phyloP scores from a whole-genome alignment of 371 early-diverging fungal species.

The Massospora cicadina region DNA sequence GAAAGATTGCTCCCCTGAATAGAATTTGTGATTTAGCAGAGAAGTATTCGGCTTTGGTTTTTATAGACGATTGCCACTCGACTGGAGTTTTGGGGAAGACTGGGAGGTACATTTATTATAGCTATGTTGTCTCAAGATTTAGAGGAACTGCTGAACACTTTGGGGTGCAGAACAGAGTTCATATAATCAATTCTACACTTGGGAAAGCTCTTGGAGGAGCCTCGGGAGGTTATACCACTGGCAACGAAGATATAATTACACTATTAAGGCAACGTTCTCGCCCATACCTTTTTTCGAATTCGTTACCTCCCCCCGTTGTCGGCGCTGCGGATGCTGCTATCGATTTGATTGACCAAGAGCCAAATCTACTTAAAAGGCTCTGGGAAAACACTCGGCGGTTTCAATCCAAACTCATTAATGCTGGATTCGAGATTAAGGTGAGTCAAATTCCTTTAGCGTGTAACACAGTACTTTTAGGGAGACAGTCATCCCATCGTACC shows the following conservation, averaged over 20 bases:
- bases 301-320: constrained; percentile 40
- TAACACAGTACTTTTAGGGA: constrained; percentile 16
- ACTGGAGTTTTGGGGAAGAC: constrained; percentile 38
- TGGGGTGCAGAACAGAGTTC: constrained; percentile 31
- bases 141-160: constrained; percentile 37
- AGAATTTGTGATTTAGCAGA: constrained; percentile 40
- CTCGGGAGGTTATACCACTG: constrained; percentile 40
- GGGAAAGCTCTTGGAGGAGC: constrained; percentile 49
- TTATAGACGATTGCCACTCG: constrained; percentile 45
- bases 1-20: constrained; percentile 32
- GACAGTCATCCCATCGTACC: constrained; percentile 38
- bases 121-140: constrained; percentile 23
- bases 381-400: constrained; percentile 31
- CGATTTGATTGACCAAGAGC: constrained; percentile 25
- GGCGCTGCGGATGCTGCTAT: constrained; percentile 36
- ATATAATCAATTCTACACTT: constrained; percentile 40
- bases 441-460: background rate
- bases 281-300: constrained; percentile 44
- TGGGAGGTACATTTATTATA: constrained; percentile 15
- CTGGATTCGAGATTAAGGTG: constrained; percentile 32
- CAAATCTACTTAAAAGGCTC: constrained; percentile 24
- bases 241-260: constrained; percentile 24
- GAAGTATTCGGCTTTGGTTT: constrained; percentile 33
- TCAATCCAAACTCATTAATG: constrained; percentile 24
- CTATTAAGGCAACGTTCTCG: constrained; percentile 33